Evolutionary conservation across 1,284 basidiomycete genomes (phyloP).

Genomic region (Ustilago esculenta): DNA sequence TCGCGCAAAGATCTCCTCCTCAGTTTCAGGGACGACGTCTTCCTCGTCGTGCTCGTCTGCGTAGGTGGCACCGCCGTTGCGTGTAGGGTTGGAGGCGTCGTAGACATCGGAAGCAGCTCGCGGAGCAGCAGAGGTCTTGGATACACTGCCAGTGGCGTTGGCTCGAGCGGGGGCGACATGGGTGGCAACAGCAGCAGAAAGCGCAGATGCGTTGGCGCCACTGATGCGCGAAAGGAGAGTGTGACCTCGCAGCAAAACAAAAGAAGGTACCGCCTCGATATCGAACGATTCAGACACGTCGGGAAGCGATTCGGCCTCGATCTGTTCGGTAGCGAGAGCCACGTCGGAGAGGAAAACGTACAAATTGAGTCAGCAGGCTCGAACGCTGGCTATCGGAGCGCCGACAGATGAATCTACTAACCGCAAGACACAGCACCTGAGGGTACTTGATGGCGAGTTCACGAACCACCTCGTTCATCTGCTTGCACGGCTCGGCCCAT

Average conservation of each 20-base stretch:
- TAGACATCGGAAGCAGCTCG: slow-evolving; percentile 52
- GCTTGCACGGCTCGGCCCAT: slow-evolving; percentile 66
- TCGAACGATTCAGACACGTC: slow-evolving; percentile 95
- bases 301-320: slow-evolving; percentile 86
- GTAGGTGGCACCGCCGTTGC: slow-evolving; percentile 15
- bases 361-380: too few relatives aligned
- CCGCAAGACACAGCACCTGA: slow-evolving; percentile 78
- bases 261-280: slow-evolving; percentile 87
- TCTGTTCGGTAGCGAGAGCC: slow-evolving; percentile 69
- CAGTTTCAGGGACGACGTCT: slow-evolving; percentile 70
- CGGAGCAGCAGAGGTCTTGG: slow-evolving; percentile 54
- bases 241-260: slow-evolving; percentile 88
- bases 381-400: too few relatives aligned
- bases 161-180: slow-evolving; percentile 68
- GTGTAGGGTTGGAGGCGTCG: slow-evolving; percentile 30
- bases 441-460: slow-evolving; percentile 77
- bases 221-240: slow-evolving; percentile 81
- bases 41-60: slow-evolving; percentile 45
- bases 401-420: too few relatives aligned
- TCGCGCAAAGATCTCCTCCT: slow-evolving; percentile 76
- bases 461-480: slow-evolving; percentile 63
- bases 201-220: slow-evolving; percentile 80
- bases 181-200: slow-evolving; percentile 75
- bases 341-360: not conserved
- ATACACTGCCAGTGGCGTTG: slow-evolving; percentile 52